phyloP scores from a whole-genome alignment of 805 yeast genomes.

The Candida tammaniensis region DNA sequence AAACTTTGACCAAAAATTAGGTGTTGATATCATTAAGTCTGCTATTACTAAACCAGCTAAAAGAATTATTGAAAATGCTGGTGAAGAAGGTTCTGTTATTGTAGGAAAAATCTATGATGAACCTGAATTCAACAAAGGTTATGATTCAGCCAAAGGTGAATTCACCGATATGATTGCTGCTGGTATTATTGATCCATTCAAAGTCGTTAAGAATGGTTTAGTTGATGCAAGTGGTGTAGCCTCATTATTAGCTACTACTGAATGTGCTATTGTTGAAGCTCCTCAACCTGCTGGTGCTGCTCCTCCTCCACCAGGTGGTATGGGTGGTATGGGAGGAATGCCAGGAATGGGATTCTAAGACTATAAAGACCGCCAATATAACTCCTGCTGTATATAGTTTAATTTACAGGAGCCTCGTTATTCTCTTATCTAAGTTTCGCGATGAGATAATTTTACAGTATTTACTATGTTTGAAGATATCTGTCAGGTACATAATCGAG shows the following conservation, averaged over 20 bases:
- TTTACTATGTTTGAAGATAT: slow-evolving; percentile 7
- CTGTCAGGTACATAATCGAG: too few species aligned
- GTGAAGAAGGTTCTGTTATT: slow-evolving; percentile 95
- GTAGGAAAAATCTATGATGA: slow-evolving; percentile 79
- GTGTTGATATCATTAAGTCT: slow-evolving; percentile 87
- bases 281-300: slow-evolving; percentile 71
- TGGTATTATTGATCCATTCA: slow-evolving; percentile 98
- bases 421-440: too few species aligned
- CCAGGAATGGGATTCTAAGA: slow-evolving; percentile 16
- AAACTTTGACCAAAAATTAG: slow-evolving; percentile 95
- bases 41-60: slow-evolving; percentile 95
- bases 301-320: slow-evolving; percentile 45
- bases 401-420: slow-evolving; percentile 7
- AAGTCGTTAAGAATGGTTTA: slow-evolving; percentile 93
- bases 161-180: slow-evolving; percentile 93
- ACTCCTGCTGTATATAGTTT: slow-evolving; percentile 9
- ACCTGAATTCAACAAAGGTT: slow-evolving; percentile 82
- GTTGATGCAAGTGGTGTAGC: slow-evolving; percentile 98
- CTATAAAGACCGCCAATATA: background rate
- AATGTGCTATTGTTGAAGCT: slow-evolving; percentile 96
- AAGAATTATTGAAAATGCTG: slow-evolving; percentile 94
- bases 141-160: slow-evolving; percentile 88
- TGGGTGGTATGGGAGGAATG: slow-evolving; percentile 40
- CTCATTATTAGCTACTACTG: slow-evolving; percentile 94
- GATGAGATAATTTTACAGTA: too few species aligned